Percentiles rank a stretch among this genome's conserved stretches.
phyloP scores from a whole-genome alignment of 2,329 filamentous ascomycete species.

The Talaromyces sp. region DNA sequence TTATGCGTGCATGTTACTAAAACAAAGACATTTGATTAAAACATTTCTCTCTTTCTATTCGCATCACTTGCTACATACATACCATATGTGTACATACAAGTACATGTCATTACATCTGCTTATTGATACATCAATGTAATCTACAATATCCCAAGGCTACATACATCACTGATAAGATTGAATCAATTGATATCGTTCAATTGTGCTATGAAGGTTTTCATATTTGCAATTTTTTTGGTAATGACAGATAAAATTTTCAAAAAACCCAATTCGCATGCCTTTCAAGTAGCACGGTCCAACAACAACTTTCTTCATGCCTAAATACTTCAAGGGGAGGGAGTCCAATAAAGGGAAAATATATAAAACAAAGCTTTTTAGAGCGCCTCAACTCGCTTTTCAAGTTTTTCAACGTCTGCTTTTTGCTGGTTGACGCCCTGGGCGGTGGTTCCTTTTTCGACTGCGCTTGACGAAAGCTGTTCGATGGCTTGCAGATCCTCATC shows the following conservation, averaged over 20 bases:
- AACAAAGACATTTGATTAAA: not conserved
- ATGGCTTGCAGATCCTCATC: constrained; percentile 40
- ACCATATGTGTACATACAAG: not conserved
- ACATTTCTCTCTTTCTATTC: not conserved
- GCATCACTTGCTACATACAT: not conserved
- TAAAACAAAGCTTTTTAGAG: constrained; percentile 15
- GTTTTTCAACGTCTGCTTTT: constrained; percentile 31
- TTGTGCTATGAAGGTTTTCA: not conserved
- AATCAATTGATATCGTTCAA: too few species aligned
- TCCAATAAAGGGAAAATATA: not conserved
- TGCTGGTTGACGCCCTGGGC: constrained; percentile 22
- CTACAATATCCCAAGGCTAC: not conserved
- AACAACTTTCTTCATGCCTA: not conserved
- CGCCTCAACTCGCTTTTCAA: constrained; percentile 31
- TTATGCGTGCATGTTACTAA: not conserved
- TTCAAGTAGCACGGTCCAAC: not conserved
- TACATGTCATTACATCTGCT: not conserved
- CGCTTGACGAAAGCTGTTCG: constrained; percentile 29
- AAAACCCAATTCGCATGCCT: not conserved
- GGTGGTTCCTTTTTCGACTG: constrained; percentile 12
- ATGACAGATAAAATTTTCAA: not conserved
- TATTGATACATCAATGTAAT: not conserved
- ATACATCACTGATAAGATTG: not conserved
- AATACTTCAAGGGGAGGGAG: not conserved
- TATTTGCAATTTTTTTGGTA: not conserved